Conservation (phyloP, 345 rosid genomes). For the Brassica rapa region DNA sequence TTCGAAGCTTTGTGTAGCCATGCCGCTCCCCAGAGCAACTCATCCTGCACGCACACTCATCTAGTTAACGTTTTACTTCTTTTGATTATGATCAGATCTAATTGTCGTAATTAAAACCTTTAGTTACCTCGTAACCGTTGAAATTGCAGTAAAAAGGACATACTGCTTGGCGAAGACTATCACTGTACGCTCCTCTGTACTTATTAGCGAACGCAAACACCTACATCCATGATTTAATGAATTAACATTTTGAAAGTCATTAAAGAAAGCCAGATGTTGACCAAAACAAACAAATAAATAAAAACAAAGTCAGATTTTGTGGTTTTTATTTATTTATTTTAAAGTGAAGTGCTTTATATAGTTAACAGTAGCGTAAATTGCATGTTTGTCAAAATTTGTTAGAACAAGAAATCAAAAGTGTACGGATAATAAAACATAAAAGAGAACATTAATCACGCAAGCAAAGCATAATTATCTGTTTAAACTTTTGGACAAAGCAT, state of each 20-base stretch:
- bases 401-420: conserved; percentile 2
- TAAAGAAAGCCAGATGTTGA: conserved; percentile 1
- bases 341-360: conserved; percentile 6
- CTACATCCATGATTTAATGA: conserved; percentile 38
- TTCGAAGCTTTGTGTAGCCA: conserved; percentile 94
- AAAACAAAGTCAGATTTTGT: background rate
- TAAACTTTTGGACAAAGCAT: conserved; percentile 16
- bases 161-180: conserved; percentile 62
- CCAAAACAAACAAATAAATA: background rate
- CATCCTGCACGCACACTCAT: conserved; percentile 57
- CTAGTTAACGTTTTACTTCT: background rate
- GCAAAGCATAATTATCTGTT: conserved; percentile 25
- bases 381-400: background rate
- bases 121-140: conserved; percentile 77
- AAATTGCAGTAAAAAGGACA: conserved; percentile 95
- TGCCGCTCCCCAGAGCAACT: conserved; percentile 93
- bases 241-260: background rate
- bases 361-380: background rate
- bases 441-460: conserved; percentile 21
- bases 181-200: conserved; percentile 85
- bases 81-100: background rate
- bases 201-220: conserved; percentile 84
- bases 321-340: background rate
- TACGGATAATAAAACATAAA: background rate
- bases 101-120: background rate